Conservation (phyloP, 768 basidiomycete species). For the Phylloporus sp. region DNA sequence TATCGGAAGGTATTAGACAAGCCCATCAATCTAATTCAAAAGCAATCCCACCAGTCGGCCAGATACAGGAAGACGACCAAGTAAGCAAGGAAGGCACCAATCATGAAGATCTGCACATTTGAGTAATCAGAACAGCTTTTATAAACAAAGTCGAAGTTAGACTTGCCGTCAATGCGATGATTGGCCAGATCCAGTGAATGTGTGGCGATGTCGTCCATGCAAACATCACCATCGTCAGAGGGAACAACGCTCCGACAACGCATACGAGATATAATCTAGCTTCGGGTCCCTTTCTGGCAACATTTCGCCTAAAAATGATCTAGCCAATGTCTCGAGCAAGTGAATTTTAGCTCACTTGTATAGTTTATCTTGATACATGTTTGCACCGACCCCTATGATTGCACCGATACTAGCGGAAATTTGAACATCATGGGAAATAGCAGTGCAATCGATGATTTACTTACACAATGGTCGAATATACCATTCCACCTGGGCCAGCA, state of each 20-base stretch:
- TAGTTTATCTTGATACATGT: constrained; percentile 42
- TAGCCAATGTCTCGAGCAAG: constrained; percentile 3
- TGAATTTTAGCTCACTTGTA: constrained; percentile 40
- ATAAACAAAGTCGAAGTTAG: neutral
- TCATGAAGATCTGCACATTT: constrained; percentile 42
- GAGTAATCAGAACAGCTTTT: neutral
- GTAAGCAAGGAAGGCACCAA: constrained; percentile 49
- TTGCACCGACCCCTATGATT: constrained; percentile 39
- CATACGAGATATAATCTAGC: constrained; percentile 57
- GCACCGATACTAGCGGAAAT: constrained; percentile 45
- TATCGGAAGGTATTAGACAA: constrained; percentile 13
- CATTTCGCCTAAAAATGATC: constrained; percentile 24
- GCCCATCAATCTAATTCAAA: neutral
- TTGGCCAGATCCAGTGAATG: constrained; percentile 54
- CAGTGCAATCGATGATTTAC: constrained; percentile 17
- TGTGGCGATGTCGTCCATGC: constrained; percentile 55
- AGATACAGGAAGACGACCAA: constrained; percentile 52
- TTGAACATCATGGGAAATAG: neutral
- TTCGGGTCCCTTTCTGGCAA: constrained; percentile 39
- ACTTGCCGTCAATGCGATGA: constrained; percentile 14
- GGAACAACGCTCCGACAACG: constrained; percentile 47
- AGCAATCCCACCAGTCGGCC: constrained; percentile 50
- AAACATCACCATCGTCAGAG: constrained; percentile 61
- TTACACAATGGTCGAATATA: constrained; percentile 54
- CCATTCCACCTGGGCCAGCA: constrained; percentile 53